Base-by-base conservation (phyloP, 2,329 filamentous ascomycete genomes). In the Cryphonectria naterciae region DNA sequence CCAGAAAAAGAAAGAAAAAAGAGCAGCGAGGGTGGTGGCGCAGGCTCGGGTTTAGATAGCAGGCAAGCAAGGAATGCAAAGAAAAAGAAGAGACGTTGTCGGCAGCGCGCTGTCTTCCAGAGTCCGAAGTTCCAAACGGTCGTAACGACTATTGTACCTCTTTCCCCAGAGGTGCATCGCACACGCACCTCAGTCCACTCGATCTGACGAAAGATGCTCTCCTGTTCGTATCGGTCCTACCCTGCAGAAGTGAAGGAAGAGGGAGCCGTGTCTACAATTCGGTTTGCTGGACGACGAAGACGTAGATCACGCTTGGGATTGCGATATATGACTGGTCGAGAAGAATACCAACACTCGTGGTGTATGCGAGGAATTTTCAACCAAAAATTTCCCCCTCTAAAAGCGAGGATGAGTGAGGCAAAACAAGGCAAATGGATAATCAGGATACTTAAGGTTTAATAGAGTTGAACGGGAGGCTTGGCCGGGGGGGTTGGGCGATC, bases 361-460 rank as follows among this genome's bases (percentile, higher is more conserved):
- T 43, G 46, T 66, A 37, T 19, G 64, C 49, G 64, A 13, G 13
- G 22, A 11, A 22, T 66, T 35, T 56, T 25, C 43, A 19, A 2
- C n/a, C n/a, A n/a, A 32, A 32, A 2, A 5, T 46, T 22, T 6
- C 5, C 5, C 17, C 17, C 15, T 4, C 17, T 46, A 39, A 52
- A 66, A 15, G 19, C 39, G 46, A 41, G 22, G 49, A 58, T 35
- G 65, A 7, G 49, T 46, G 65, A 41, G 35, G 49, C 65, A 19
- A 61, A 37, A 37, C 58, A 63, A 39, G 39, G 22, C 22, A 65
- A 37, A 19, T 46, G n/a, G 22, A 28, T 28, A 65, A 46, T 28
- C 35, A n/a, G 65, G 39, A 58, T 35, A 58, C 15, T 17, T 58
- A 35, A 58, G 54, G 54, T 58, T 32, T 49, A 49, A 49, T 49